These are phyloP conservation scores for Nelumbo lutea DNA, from an alignment of 164 flowering plant species.

Conservation along the genomic window DNA sequence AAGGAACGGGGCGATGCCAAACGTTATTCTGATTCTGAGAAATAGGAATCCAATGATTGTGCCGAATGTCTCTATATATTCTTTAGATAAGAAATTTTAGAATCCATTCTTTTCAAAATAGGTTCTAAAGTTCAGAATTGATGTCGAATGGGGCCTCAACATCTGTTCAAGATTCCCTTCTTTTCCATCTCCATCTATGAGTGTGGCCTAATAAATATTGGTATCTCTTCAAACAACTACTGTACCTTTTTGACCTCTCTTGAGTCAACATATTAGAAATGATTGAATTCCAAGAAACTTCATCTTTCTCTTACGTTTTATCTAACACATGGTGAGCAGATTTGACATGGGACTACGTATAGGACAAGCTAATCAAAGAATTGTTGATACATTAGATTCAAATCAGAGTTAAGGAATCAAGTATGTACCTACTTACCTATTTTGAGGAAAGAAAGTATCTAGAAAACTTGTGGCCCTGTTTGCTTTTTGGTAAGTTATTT, in stretches of 20 bases:
- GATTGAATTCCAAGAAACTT: constrained; percentile 15
- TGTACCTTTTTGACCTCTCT: constrained; percentile 1
- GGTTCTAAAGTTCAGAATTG: too few relatives aligned
- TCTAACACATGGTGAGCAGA: constrained; percentile 10
- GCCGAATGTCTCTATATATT: too few relatives aligned
- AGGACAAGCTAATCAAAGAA: constrained; percentile 11
- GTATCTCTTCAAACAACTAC: constrained; percentile 15
- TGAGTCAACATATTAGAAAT: background rate
- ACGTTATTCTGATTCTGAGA: too few relatives aligned
- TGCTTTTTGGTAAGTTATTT: too few relatives aligned
- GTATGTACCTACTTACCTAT: constrained; percentile 15
- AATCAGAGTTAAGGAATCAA: constrained; percentile 10
- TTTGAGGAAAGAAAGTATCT: background rate
- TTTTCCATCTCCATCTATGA: constrained; percentile 14
- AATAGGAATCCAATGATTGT: too few relatives aligned
- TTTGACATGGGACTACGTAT: constrained; percentile 2
- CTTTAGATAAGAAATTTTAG: too few relatives aligned
- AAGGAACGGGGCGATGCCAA: too few relatives aligned
- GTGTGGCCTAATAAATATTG: constrained; percentile 9
- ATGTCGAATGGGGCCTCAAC: background rate
- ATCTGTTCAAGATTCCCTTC: constrained; percentile 11
- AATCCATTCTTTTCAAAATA: too few relatives aligned
- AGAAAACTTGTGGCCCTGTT: background rate
- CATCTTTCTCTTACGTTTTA: constrained; percentile 11
- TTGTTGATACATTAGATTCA: constrained; percentile 7